These are phyloP conservation scores for Circinella minor DNA, from an alignment of 371 early-diverging fungal species.

Conservation along the genomic window DNA sequence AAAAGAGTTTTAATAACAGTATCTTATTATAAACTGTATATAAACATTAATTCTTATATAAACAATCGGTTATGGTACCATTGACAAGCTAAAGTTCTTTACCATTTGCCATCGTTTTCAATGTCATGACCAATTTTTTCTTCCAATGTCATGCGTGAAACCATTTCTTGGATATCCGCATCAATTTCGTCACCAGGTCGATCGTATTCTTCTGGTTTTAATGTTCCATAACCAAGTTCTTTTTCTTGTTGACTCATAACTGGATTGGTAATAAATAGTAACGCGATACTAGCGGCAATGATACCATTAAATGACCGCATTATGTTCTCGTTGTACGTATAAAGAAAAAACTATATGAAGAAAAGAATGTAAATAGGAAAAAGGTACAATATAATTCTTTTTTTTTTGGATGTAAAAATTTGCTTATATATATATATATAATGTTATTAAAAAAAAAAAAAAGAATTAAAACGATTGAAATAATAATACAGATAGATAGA, in stretches of 20 bases:
- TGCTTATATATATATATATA: too few species aligned
- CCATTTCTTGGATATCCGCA: conserved; percentile 37
- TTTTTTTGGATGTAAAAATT: too few species aligned
- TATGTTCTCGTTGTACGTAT: background rate
- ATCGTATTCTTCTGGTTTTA: conserved; percentile 20
- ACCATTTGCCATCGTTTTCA: too few species aligned
- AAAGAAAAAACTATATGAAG: background rate
- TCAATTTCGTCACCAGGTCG: conserved; percentile 37
- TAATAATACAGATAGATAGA: background rate
- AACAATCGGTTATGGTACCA: too few species aligned
- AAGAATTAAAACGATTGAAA: too few species aligned
- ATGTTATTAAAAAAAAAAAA: background rate
- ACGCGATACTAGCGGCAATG: conserved; percentile 6
- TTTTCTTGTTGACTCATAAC: background rate
- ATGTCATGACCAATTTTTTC: conserved; percentile 77
- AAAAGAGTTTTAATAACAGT: too few species aligned
- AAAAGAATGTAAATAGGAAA: background rate
- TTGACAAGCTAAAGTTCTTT: too few species aligned
- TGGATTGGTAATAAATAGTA: background rate
- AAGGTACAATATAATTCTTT: background rate
- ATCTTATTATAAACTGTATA: too few species aligned
- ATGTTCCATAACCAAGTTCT: conserved; percentile 15
- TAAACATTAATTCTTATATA: too few species aligned
- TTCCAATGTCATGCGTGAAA: conserved; percentile 52
- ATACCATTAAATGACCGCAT: conserved; percentile 5